Evolutionary conservation across 306 rosid genomes (phyloP).

Genomic region (Prunus kanzakura): DNA sequence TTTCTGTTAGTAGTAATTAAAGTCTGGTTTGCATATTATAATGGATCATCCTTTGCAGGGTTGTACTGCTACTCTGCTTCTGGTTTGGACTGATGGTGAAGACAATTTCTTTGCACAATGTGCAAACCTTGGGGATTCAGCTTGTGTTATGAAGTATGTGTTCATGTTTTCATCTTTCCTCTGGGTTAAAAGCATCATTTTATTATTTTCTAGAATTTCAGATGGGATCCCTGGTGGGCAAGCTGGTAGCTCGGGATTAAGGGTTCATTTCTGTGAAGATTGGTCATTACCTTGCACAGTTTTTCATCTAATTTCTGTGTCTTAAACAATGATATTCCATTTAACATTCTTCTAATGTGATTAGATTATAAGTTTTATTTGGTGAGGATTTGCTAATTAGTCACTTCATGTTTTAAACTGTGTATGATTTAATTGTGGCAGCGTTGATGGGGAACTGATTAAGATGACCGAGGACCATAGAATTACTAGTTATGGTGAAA

Average conservation of each 20-base stretch:
- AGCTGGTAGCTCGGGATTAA: background rate
- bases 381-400: background rate
- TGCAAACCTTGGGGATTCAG: slow-evolving; percentile 97
- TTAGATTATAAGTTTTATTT: background rate
- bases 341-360: background rate
- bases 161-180: slow-evolving; percentile 14
- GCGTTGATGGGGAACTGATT: slow-evolving; percentile 70
- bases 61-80: slow-evolving; percentile 95
- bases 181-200: slow-evolving; percentile 10
- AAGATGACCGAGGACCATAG: slow-evolving; percentile 93
- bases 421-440: slow-evolving; percentile 35
- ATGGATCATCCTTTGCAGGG: slow-evolving; percentile 58
- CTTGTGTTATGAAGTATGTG: slow-evolving; percentile 77
- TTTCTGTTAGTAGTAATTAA: background rate
- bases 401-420: background rate
- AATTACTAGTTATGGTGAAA: slow-evolving; percentile 62
- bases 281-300: no score
- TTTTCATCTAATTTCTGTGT: no score
- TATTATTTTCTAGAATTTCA: background rate
- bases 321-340: no score
- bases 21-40: slow-evolving; percentile 11
- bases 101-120: slow-evolving; percentile 78
- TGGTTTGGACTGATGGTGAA: slow-evolving; percentile 71
- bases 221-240: background rate
- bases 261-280: background rate